These are phyloP conservation scores for Phyllosticta citribraziliensis DNA, from an alignment of 2,329 filamentous ascomycete genomes.

Conservation along the genomic window DNA sequence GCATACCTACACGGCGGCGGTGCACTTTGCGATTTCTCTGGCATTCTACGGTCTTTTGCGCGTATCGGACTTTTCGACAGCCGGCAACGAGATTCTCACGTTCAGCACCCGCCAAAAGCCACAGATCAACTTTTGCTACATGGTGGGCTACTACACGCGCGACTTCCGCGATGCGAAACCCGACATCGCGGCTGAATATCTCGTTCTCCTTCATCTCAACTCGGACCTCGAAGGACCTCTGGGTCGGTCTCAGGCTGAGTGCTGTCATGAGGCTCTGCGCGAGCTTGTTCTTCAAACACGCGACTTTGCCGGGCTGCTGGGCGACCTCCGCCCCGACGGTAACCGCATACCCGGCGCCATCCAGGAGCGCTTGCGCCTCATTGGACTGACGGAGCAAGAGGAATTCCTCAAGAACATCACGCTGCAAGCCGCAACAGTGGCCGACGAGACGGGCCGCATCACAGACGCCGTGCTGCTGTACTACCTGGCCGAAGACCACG, in stretches of 20 bases:
- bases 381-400: conserved; percentile 67
- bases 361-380: conserved; percentile 72
- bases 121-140: conserved; percentile 88
- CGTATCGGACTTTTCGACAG: conserved; percentile 68
- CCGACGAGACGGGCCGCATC: conserved; percentile 86
- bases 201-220: conserved; percentile 85
- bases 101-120: conserved; percentile 60
- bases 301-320: conserved; percentile 87
- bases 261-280: conserved; percentile 86
- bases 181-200: conserved; percentile 85
- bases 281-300: conserved; percentile 94
- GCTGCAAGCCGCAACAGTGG: conserved; percentile 79
- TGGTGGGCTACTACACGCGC: conserved; percentile 89
- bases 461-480: conserved; percentile 92
- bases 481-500: conserved; percentile 89
- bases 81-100: conserved; percentile 52
- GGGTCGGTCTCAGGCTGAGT: conserved; percentile 64
- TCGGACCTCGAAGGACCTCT: conserved; percentile 65
- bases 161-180: conserved; percentile 90
- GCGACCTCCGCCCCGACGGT: conserved; percentile 81
- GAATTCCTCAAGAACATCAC: conserved; percentile 91
- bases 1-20: conserved; percentile 85
- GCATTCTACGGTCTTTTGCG: conserved; percentile 83
- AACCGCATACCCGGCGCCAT: conserved; percentile 78
- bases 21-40: conserved; percentile 87